Evolutionary conservation across 2,329 filamentous ascomycete genomes (phyloP), one percentile per base, ranked within the genome.

Genomic region (Apiospora pterosperma): DNA sequence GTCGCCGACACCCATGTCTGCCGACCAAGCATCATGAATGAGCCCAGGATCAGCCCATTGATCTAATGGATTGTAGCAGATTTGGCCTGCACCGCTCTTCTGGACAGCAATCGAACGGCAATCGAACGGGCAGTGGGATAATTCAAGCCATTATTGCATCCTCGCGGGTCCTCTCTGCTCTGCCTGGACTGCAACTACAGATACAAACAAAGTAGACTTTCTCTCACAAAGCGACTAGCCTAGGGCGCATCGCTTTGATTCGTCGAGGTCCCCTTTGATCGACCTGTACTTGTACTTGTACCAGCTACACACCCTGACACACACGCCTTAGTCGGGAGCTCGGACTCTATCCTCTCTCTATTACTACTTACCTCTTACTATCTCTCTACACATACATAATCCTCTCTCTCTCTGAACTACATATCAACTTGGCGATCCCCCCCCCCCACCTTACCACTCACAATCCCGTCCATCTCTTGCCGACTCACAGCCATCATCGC

Each of bases 341-440:
- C 62, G 44, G 48, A 58, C 44, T 39, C 25, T 48, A 16, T 48
- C 21, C 34, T 31, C 48, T 55, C 48, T 55, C 28, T 25, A n/a
- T n/a, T n/a, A n/a, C n/a, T n/a, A n/a, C n/a, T n/a, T n/a, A n/a
- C n/a, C n/a, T n/a, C n/a, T n/a, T n/a, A n/a, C n/a, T n/a, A n/a
- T n/a, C n/a, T n/a, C n/a, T n/a, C n/a, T n/a, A n/a, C n/a, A n/a
- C n/a, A n/a, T n/a, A 55, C 48, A 55, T 55, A 62, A 36, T 28
- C 58, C 58, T 39, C 38, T 19, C 38, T 19, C 38, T 41, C 19
- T 19, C 36, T 39, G 36, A 19, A 60, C 5, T 25, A 28, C 58
- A 60, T 60, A 60, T 60, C 58, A 60, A 21, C 58, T 39, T 62
- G 14, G 28, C 25, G 60, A 62, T 42, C 34, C n/a, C 36, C n/a